Conservation (phyloP, 371 early-diverging fungal species). For the Capillidium rhysosporum region DNA sequence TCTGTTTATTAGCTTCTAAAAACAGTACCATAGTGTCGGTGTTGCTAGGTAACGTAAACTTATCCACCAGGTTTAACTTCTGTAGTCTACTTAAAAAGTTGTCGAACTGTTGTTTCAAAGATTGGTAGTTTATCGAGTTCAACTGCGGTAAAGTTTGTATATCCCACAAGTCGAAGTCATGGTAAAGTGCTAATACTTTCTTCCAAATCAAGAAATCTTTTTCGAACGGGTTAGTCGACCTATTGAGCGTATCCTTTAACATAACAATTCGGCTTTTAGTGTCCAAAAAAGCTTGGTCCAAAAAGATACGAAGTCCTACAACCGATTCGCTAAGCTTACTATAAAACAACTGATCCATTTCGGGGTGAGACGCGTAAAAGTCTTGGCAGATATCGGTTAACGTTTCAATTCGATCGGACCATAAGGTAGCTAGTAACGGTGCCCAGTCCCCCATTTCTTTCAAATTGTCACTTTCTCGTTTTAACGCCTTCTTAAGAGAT, state of each 20-base stretch:
- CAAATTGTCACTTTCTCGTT: neutral
- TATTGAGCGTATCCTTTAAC: neutral
- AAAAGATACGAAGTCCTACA: neutral
- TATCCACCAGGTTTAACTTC: neutral
- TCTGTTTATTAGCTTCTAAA: constrained; percentile 29
- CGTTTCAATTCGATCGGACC: neutral
- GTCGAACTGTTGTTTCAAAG: neutral
- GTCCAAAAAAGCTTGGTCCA: constrained; percentile 5
- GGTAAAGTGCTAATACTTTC: neutral
- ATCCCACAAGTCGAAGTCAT: neutral
- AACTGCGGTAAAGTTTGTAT: neutral
- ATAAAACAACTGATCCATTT: neutral
- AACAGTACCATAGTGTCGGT: constrained; percentile 1
- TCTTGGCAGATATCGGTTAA: neutral
- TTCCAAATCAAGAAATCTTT: constrained; percentile 3
- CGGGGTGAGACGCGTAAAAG: neutral
- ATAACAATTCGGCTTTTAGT: neutral
- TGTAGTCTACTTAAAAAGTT: neutral
- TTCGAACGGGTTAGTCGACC: constrained; percentile 3
- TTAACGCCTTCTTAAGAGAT: neutral
- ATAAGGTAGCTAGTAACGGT: neutral
- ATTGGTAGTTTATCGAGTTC: neutral
- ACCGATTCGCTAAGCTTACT: neutral
- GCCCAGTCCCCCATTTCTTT: neutral
- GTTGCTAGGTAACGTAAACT: neutral